These are phyloP conservation scores for Trichoderma gamsii DNA, from an alignment of 495 filamentous ascomycete genomes.

Conservation along the genomic window DNA sequence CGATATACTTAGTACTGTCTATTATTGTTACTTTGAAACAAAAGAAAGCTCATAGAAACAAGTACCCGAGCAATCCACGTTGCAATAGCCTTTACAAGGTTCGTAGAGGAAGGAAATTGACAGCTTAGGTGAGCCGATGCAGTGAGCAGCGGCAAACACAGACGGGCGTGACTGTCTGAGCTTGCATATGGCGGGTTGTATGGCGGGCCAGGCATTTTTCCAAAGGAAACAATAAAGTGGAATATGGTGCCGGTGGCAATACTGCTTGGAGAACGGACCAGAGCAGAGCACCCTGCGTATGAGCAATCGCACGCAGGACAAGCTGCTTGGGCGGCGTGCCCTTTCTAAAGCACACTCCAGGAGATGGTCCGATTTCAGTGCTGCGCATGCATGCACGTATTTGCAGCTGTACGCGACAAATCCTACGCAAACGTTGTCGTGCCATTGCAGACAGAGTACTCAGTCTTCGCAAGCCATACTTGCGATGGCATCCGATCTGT, in stretches of 20 bases:
- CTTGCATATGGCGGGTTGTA: not conserved
- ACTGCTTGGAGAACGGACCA: not conserved
- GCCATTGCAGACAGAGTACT: not conserved
- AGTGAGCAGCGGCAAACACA: not conserved
- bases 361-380: slow-evolving; percentile 4
- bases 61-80: not conserved
- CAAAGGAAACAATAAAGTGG: not conserved
- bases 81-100: not conserved
- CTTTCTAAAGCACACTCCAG: not conserved
- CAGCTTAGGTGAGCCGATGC: not conserved
- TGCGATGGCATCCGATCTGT: not conserved
- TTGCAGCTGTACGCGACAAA: not conserved
- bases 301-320: slow-evolving; percentile 1
- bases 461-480: too few species aligned
- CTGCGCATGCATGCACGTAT: not conserved
- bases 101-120: not conserved
- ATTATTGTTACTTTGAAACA: not conserved
- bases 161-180: not conserved
- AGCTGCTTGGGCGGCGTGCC: not conserved
- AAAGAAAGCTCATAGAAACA: not conserved
- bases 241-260: not conserved
- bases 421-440: not conserved
- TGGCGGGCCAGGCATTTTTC: not conserved
- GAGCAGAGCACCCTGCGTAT: not conserved
- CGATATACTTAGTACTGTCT: not conserved